Percentiles rank a stretch among this genome's conserved stretches.
These are phyloP conservation scores for Xylaria sp. DNA, from an alignment of 2,329 filamentous ascomycete species.

Conservation along the genomic window DNA sequence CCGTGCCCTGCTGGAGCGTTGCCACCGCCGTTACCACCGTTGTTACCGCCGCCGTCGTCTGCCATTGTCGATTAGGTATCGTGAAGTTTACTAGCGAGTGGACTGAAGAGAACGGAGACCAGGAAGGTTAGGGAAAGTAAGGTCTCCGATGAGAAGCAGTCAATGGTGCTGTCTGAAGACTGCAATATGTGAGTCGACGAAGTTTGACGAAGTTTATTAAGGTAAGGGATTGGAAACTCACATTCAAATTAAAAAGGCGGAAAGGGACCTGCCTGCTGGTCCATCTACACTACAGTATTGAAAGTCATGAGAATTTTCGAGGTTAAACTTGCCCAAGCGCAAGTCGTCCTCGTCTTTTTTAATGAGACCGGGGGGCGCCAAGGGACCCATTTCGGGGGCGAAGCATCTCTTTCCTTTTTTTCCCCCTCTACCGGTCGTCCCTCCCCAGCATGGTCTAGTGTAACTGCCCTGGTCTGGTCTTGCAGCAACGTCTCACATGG, in stretches of 20 bases:
- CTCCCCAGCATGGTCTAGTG: conserved; percentile 21
- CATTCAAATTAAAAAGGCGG: conserved; percentile 22
- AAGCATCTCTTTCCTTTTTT: conserved; percentile 21
- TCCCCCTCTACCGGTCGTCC: conserved; percentile 11
- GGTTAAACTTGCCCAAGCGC: neutral
- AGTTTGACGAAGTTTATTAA: neutral
- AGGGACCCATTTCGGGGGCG: conserved; percentile 25
- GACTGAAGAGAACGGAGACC: neutral
- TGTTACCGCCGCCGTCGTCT: conserved; percentile 37
- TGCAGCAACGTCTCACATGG: conserved; percentile 8
- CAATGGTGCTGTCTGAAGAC: neutral
- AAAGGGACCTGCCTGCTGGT: conserved; percentile 31
- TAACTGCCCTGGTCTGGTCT: neutral
- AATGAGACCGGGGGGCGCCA: conserved; percentile 13
- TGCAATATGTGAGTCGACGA: conserved; percentile 19
- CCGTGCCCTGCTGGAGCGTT: conserved; percentile 11
- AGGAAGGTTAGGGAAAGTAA: neutral
- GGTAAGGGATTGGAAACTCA: neutral
- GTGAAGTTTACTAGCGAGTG: conserved; percentile 6
- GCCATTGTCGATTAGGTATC: conserved; percentile 39
- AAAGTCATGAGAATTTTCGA: neutral
- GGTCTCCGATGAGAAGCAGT: neutral
- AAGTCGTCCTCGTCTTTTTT: conserved; percentile 27
- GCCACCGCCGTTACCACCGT: conserved; percentile 20
- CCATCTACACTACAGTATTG: conserved; percentile 3